A percentile compares a stretch with the other conserved stretches of the same genome.
Conservation (phyloP, 164 flowering plant genomes). For the Magnolia kwangsiensis region DNA sequence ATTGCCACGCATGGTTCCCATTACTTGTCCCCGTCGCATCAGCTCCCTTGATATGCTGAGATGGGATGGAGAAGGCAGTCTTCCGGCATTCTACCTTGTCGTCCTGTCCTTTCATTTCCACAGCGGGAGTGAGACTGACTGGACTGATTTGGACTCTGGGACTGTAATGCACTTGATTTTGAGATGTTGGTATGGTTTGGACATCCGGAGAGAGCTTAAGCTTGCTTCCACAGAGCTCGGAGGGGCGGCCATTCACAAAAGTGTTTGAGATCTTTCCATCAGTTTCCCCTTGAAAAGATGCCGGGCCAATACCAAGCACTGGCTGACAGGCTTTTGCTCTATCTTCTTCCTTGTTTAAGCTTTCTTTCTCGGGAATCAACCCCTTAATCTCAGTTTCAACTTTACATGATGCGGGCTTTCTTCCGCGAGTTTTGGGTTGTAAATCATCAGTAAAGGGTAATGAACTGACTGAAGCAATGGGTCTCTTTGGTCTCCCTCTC, state of each 20-base stretch:
- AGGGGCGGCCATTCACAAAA: not conserved
- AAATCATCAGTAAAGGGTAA: conserved; percentile 21
- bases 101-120: conserved; percentile 7
- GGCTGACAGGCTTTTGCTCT: conserved; percentile 12
- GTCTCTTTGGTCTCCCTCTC: conserved; percentile 35
- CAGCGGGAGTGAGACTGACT: conserved; percentile 6
- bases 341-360: conserved; percentile 16
- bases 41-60: conserved; percentile 8
- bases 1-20: conserved; percentile 18
- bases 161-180: conserved; percentile 13
- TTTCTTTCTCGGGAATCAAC: conserved; percentile 18
- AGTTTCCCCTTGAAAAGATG: conserved; percentile 13
- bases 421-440: conserved; percentile 27
- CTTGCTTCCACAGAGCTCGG: conserved; percentile 16
- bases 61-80: conserved; percentile 14
- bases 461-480: conserved; percentile 19
- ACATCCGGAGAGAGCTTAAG: conserved; percentile 13
- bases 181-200: conserved; percentile 8
- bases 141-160: conserved; percentile 8
- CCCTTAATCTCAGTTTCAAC: conserved; percentile 15
- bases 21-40: conserved; percentile 10
- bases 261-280: conserved; percentile 15
- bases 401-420: conserved; percentile 18
- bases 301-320: not conserved
- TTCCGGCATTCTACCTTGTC: conserved; percentile 16